Base-by-base conservation (phyloP, 306 rosid species). In the Echinosophora koreensis region DNA sequence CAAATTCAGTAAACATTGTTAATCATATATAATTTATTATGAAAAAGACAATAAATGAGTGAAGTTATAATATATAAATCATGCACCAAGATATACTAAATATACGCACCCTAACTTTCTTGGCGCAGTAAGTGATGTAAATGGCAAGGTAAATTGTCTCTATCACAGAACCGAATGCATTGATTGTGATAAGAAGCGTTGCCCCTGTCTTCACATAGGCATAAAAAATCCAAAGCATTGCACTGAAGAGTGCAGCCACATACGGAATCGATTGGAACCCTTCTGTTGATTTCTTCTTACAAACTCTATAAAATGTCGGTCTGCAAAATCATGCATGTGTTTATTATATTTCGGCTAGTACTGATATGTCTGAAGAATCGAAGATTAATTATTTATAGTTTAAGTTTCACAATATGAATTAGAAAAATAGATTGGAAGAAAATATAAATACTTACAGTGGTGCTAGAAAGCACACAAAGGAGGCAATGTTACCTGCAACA, bases 201-300 rank as follows among this genome's bases (percentile, higher is more conserved):
- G 86, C 95, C 46, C 89, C 84, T 0, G 87, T 63, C 75, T 95
- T 95, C 13, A 83, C 82, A 5, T 77, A 86, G 7, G 99, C 99
- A 35, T 95, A 95, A 68, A 90, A 92, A 1, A 92, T 65, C 99
- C 99, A 95, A 70, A 95, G 84, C 90, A 84, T 92, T 74, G 97
- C 92, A 80, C 93, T 91, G 79, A 92, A 92, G 13, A 95, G 86
- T 66, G 97, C 90, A 9, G 87, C 90, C 77, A 95, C 91, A 61
- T 95, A 95, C 1, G 99, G 97, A 61, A 92, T 12, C 34, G 99
- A 88, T 73, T 92, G 97, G 62, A 95, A 95, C 34, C 96, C 97
- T 80, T 95, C 99, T 0, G 97, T 95, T 38, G 99, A 84, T 92
- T 92, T 95, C 88, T 89, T 95, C 87, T 84, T 91, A 27, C 70